Evolutionary conservation across 2,329 filamentous ascomycete species (phyloP), one percentile per base, ranked within the genome.

Genomic region (Pseudogymnoascus sp.): DNA sequence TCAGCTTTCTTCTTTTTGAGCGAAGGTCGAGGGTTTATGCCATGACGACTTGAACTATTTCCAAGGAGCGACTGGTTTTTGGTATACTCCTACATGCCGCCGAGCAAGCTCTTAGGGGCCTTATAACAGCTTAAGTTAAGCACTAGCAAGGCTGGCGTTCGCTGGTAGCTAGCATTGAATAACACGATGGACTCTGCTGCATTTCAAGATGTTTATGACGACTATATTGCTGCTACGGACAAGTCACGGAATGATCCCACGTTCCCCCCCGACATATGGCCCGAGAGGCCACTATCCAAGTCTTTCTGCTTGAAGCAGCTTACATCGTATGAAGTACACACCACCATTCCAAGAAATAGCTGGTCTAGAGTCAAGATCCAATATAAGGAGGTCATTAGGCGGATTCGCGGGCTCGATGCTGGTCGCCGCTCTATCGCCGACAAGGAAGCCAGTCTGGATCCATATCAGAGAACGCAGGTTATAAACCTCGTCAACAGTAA

Each of bases 391-490:
- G 69, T 73, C 21, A 25, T 48, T 13, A 66, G 66, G 36, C 63
- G 68, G 31, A 67, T 73, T 54, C 69, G 69, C 60, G 69, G 65
- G 62, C 65, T 73, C n/a, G 67, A 67, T 45, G 65, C 71, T 14
- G 31, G 36, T 2, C 65, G 54, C n/a, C 65, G 65, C 21, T 66
- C 69, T 3, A 66, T 73, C n/a, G 48, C 65, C 10, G 69, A 72
- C 6, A 71, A 72, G 62, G 72, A 68, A 62, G 64, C 51, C 1
- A 65, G 61, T 3, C 65, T 75, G 8, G 65, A 34, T n/a, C 65
- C 63, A n/a, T 65, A 62, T 34, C 69, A 72, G 60, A 68, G 70
- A 57, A 37, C 60, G 2, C 73, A 75, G 60, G 67, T 75, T 28
- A 66, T 66, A 14, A 66, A 54, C 5, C 43, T 73, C 1, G 21